phyloP scores from a whole-genome alignment of 345 rosid species.

The Brassica carinata region DNA sequence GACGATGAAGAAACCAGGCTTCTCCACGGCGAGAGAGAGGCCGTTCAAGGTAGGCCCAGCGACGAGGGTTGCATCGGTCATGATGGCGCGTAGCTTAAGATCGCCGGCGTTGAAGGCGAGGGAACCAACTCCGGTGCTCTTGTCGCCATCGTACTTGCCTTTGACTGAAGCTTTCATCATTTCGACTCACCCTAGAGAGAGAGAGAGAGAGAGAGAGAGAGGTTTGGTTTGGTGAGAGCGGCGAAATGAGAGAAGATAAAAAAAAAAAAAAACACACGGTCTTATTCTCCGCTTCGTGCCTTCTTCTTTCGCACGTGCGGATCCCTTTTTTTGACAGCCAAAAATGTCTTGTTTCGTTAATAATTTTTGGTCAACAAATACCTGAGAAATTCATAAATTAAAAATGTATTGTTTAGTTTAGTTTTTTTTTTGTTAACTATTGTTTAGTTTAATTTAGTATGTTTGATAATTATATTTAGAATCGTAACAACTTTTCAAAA shows the following conservation, averaged over 20 bases:
- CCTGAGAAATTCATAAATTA: too few relatives aligned
- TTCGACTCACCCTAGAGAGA: not conserved
- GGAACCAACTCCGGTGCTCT: constrained; percentile 41
- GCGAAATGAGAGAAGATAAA: not conserved
- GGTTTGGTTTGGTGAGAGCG: not conserved
- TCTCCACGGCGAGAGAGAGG: constrained; percentile 70
- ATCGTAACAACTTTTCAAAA: too few relatives aligned
- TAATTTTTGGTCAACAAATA: too few relatives aligned
- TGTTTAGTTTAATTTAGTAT: too few relatives aligned
- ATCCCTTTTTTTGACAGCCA: not conserved
- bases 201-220: not conserved
- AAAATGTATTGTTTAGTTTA: too few relatives aligned
- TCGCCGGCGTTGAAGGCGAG: constrained; percentile 63
- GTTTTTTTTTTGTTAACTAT: too few relatives aligned
- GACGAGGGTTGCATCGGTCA: constrained; percentile 83
- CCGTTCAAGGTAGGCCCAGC: constrained; percentile 82
- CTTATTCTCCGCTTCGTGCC: not conserved
- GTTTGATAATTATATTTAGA: too few relatives aligned
- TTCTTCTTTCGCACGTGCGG: not conserved
- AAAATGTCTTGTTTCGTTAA: not conserved
- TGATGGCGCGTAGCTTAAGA: constrained; percentile 70
- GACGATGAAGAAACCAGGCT: not conserved
- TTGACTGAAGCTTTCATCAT: not conserved
- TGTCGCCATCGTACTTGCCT: not conserved
- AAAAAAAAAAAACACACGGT: not conserved